These are phyloP conservation scores for Jaltomata sinuosa DNA, from an alignment of 257 asterid species.

Conservation along the genomic window DNA sequence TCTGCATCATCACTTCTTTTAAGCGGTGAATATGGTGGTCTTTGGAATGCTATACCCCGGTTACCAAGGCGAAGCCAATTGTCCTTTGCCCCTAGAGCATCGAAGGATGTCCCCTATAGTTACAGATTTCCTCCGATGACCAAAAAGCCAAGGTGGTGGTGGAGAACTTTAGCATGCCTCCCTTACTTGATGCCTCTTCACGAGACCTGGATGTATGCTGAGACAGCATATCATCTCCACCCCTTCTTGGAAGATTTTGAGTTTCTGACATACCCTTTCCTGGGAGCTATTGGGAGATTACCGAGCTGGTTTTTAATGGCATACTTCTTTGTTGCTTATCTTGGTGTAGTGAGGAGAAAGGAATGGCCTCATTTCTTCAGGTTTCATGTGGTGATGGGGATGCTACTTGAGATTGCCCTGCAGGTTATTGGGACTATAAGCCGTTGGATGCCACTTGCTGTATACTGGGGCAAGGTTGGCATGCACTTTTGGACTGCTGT, in stretches of 20 bases:
- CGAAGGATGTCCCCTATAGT: conserved; percentile 57
- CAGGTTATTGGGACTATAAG: conserved; percentile 79
- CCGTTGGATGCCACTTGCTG: conserved; percentile 69
- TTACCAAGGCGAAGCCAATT: conserved; percentile 19
- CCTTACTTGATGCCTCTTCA: conserved; percentile 90
- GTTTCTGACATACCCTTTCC: conserved; percentile 57
- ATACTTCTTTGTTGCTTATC: conserved; percentile 72
- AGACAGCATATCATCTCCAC: conserved; percentile 71
- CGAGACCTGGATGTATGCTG: conserved; percentile 89
- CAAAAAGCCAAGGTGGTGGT: conserved; percentile 75
- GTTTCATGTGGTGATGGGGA: conserved; percentile 84
- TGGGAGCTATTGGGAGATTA: conserved; percentile 49
- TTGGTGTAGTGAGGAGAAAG: conserved; percentile 79
- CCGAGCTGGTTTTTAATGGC: conserved; percentile 92
- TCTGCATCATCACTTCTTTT: conserved; percentile 46
- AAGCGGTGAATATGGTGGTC: conserved; percentile 42
- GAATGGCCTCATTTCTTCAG: conserved; percentile 96
- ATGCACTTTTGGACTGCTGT: conserved; percentile 78
- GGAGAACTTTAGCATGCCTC: conserved; percentile 86
- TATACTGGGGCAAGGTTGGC: conserved; percentile 85
- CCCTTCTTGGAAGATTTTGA: conserved; percentile 72
- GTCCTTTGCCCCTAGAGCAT: conserved; percentile 40
- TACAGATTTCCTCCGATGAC: conserved; percentile 74
- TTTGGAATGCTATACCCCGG: conserved; percentile 26
- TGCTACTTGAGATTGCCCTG: conserved; percentile 85